phyloP scores from a whole-genome alignment of 768 basidiomycete genomes.

The Candolleomyces eurysporus region DNA sequence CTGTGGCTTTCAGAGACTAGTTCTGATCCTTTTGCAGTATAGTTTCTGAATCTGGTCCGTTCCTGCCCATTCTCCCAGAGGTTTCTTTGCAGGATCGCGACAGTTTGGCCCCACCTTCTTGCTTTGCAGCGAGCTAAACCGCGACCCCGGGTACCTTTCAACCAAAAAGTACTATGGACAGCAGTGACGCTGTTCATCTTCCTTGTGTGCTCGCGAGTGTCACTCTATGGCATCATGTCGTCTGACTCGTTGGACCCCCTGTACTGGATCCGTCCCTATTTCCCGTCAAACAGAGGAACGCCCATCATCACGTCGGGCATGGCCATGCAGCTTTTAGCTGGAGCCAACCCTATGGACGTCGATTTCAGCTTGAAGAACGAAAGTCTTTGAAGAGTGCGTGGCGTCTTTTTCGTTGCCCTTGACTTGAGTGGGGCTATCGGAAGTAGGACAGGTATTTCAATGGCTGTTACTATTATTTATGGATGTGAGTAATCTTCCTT shows the following conservation, averaged over 20 bases:
- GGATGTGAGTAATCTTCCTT: slow-evolving; percentile 83
- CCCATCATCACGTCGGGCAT: slow-evolving; percentile 98
- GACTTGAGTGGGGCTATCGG: slow-evolving; percentile 97
- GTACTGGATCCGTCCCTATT: slow-evolving; percentile 99
- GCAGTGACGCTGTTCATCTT: slow-evolving; percentile 99
- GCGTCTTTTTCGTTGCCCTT: slow-evolving; percentile 58
- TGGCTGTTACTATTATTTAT: slow-evolving; percentile 98
- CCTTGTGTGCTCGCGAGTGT: slow-evolving; percentile 98
- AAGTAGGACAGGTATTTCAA: slow-evolving; percentile 92
- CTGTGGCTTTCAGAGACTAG: too few relatives aligned
- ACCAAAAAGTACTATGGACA: slow-evolving; percentile 98
- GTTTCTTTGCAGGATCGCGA: slow-evolving; percentile 98
- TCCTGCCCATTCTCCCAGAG: slow-evolving; percentile 92
- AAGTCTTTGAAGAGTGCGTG: slow-evolving; percentile 90
- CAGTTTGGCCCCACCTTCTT: slow-evolving; percentile 14
- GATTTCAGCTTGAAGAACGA: slow-evolving; percentile 98
- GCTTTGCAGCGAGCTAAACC: neutral
- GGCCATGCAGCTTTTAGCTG: slow-evolving; percentile 99
- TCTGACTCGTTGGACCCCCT: slow-evolving; percentile 98
- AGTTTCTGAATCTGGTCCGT: slow-evolving; percentile 98
- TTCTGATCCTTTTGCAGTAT: slow-evolving; percentile 49
- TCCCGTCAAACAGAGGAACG: slow-evolving; percentile 96
- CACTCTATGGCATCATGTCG: slow-evolving; percentile 98
- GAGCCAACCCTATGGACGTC: slow-evolving; percentile 95
- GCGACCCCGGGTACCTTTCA: slow-evolving; percentile 88